Evolutionary conservation across 2,329 filamentous ascomycete species (phyloP).

Genomic region (Acarospora socialis): DNA sequence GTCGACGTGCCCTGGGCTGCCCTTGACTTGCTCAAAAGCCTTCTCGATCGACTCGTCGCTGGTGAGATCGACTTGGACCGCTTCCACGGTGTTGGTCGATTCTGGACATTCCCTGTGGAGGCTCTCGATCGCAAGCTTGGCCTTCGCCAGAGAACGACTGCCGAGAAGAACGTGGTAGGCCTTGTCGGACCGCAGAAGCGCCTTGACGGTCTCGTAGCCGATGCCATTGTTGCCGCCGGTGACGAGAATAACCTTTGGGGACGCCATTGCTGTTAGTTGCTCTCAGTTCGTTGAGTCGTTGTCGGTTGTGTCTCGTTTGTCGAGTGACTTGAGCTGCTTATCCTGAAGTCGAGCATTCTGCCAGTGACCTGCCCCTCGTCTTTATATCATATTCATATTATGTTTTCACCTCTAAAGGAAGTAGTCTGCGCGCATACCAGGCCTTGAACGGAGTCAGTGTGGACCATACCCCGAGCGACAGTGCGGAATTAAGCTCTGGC

Average conservation of each 20-base stretch:
- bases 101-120: constrained; percentile 29
- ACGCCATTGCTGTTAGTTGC: constrained; percentile 3
- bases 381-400: no score
- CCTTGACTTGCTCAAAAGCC: constrained; percentile 30
- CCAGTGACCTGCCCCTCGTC: no score
- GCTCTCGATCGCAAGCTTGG: constrained; percentile 30
- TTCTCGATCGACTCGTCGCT: constrained; percentile 38
- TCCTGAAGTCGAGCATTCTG: no score
- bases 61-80: constrained; percentile 39
- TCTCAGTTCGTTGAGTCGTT: no score
- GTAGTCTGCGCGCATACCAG: no score
- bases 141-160: constrained; percentile 38
- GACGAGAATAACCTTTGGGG: constrained; percentile 34
- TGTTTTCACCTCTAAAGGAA: no score
- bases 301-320: no score
- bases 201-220: constrained; percentile 43
- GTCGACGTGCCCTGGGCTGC: constrained; percentile 35
- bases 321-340: no score
- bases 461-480: no score
- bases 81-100: constrained; percentile 29
- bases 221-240: constrained; percentile 50
- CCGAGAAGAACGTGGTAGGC: constrained; percentile 45
- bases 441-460: no score
- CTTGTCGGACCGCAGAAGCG: constrained; percentile 33
- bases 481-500: no score